phyloP scores from a whole-genome alignment of 1,284 basidiomycete genomes.

The Malassezia japonica region DNA sequence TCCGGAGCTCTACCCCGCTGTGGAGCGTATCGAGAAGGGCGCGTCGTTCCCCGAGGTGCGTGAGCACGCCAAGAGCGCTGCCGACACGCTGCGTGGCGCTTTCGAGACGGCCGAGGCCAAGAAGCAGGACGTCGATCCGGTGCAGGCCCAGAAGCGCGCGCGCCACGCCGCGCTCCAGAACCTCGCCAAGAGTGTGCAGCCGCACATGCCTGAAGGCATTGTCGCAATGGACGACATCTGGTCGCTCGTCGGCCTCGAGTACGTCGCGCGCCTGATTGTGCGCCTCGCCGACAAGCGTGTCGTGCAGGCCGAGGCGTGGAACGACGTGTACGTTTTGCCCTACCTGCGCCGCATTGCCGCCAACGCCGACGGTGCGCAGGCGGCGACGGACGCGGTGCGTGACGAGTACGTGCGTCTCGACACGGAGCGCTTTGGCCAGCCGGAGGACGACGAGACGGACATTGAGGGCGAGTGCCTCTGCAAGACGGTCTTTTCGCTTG shows the following conservation, averaged over 20 bases:
- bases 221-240: slow-evolving; percentile 34
- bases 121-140: slow-evolving; percentile 32
- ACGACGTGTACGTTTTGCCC: slow-evolving; percentile 46
- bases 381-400: slow-evolving; percentile 35
- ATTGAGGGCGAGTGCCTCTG: slow-evolving; percentile 61
- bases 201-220: slow-evolving; percentile 27
- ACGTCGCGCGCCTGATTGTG: slow-evolving; percentile 31
- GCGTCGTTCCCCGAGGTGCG: slow-evolving; percentile 89
- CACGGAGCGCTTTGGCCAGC: slow-evolving; percentile 40
- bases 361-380: slow-evolving; percentile 29
- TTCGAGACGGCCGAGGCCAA: slow-evolving; percentile 24
- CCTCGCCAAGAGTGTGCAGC: slow-evolving; percentile 27
- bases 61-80: slow-evolving; percentile 41
- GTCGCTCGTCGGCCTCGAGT: slow-evolving; percentile 35
- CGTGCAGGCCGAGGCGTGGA: slow-evolving; percentile 40
- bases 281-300: slow-evolving; percentile 46
- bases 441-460: slow-evolving; percentile 60
- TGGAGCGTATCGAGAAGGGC: slow-evolving; percentile 77
- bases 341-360: slow-evolving; percentile 49
- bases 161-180: slow-evolving; percentile 29
- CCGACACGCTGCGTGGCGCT: slow-evolving; percentile 35
- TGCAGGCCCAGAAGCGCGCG: slow-evolving; percentile 24
- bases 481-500: slow-evolving; percentile 86
- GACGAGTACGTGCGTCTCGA: slow-evolving; percentile 38
- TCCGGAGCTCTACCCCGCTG: slow-evolving; percentile 77